These are phyloP conservation scores for Fusarium vanettenii DNA, from an alignment of 2,329 filamentous ascomycete species.

Conservation along the genomic window DNA sequence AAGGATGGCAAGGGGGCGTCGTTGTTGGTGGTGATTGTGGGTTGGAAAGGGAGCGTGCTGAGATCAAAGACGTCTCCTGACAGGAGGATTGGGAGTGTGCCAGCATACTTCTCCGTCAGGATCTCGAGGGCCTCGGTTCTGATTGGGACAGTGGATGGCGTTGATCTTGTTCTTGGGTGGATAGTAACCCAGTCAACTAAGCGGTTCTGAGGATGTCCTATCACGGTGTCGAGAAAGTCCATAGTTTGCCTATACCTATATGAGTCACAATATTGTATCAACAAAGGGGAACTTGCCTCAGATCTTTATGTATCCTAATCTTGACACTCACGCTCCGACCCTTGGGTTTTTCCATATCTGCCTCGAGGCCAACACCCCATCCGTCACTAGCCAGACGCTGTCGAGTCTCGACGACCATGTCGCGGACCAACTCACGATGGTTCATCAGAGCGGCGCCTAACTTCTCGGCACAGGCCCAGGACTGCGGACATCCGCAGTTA, in stretches of 20 bases:
- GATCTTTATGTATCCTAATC: conserved; percentile 74
- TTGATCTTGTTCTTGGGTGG: conserved; percentile 72
- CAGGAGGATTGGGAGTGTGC: conserved; percentile 70
- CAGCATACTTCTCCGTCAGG: conserved; percentile 63
- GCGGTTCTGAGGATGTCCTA: conserved; percentile 62
- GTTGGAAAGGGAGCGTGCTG: conserved; percentile 57
- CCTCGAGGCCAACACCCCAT: conserved; percentile 60
- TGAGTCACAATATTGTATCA: background rate
- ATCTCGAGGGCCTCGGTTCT: conserved; percentile 69
- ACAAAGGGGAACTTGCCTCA: conserved; percentile 55
- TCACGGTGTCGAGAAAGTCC: conserved; percentile 72
- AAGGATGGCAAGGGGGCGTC: conserved; percentile 34
- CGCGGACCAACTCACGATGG: conserved; percentile 70
- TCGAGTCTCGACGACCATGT: conserved; percentile 72
- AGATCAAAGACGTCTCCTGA: conserved; percentile 78
- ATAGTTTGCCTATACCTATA: conserved; percentile 59
- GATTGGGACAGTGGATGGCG: conserved; percentile 71
- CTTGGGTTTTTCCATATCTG: conserved; percentile 55
- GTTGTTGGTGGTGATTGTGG: conserved; percentile 43
- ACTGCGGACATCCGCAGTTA: conserved; percentile 80
- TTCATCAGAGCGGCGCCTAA: conserved; percentile 78
- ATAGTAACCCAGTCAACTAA: conserved; percentile 77
- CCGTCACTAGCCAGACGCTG: conserved; percentile 62
- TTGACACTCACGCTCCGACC: conserved; percentile 75
- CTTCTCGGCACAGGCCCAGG: conserved; percentile 76